Percentiles rank a stretch among this genome's conserved stretches.
These are phyloP conservation scores for Phlebopus sp. DNA, from an alignment of 1,284 basidiomycete genomes.

Conservation along the genomic window DNA sequence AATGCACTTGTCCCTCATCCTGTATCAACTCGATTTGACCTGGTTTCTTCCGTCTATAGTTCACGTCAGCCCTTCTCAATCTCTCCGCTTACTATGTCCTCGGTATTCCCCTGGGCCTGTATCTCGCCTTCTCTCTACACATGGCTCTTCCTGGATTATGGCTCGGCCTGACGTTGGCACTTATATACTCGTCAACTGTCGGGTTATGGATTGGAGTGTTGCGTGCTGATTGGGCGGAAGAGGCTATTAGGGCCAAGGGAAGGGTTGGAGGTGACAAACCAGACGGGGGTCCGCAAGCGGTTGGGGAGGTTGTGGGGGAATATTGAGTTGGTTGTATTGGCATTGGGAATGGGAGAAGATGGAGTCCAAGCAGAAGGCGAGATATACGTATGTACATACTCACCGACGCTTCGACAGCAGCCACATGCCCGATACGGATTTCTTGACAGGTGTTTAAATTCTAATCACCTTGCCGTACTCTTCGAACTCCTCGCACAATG, in stretches of 20 bases:
- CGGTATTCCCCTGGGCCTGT: conserved; percentile 68
- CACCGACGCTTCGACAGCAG: no score
- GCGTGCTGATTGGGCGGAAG: conserved; percentile 58
- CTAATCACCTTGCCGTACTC: no score
- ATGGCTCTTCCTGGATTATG: conserved; percentile 59
- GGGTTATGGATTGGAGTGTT: conserved; percentile 50
- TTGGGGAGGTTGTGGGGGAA: conserved; percentile 37
- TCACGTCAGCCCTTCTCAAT: conserved; percentile 62
- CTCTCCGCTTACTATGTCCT: conserved; percentile 64
- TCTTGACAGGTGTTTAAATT: no score
- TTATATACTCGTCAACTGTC: conserved; percentile 53
- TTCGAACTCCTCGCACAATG: no score
- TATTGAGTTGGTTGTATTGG: no score
- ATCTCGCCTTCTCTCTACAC: conserved; percentile 54
- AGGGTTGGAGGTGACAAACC: conserved; percentile 38
- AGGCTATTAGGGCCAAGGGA: conserved; percentile 53
- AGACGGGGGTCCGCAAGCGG: conserved; percentile 23
- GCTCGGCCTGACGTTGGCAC: conserved; percentile 63
- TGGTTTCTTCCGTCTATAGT: conserved; percentile 20
- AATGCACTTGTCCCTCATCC: no score
- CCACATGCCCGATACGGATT: no score
- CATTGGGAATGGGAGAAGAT: no score
- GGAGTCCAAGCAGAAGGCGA: no score
- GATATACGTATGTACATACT: no score
- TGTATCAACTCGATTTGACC: no score